Evolutionary conservation across 179 eudicot species (phyloP).

Genomic region (Heliamphora pulchella): DNA sequence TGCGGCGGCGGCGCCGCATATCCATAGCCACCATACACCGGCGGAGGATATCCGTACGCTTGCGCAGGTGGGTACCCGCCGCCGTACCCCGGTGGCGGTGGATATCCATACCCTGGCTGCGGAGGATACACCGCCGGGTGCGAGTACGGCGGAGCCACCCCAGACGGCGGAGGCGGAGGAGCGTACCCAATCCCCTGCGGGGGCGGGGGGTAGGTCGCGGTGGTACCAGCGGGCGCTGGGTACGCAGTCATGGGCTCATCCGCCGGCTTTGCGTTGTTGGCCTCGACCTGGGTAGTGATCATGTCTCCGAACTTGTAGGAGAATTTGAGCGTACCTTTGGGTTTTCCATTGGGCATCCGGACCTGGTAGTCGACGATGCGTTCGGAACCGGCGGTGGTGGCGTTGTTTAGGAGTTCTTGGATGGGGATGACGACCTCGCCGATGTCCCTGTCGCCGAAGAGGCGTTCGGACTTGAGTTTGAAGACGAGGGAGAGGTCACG

Average conservation of each 20-base stretch:
- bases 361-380: constrained; percentile 36
- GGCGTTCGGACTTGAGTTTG: constrained; percentile 21
- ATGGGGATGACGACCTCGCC: constrained; percentile 45
- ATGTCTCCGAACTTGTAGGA: constrained; percentile 34
- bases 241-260: not conserved
- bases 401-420: constrained; percentile 19
- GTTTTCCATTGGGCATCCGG: constrained; percentile 22
- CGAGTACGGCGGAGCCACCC: not conserved
- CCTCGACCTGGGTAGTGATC: not conserved
- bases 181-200: not conserved
- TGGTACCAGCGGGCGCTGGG: too few species aligned
- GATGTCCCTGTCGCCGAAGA: constrained; percentile 27
- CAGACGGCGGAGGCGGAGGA: not conserved
- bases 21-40: constrained; percentile 9
- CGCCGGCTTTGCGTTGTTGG: not conserved
- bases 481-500: constrained; percentile 28
- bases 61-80: constrained; percentile 6
- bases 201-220: not conserved
- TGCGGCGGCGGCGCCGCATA: not conserved
- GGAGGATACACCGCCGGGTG: not conserved
- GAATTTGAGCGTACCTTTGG: constrained; percentile 36
- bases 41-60: constrained; percentile 15
- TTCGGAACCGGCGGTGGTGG: not conserved
- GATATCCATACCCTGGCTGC: constrained; percentile 7
- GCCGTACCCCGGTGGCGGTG: not conserved